These are phyloP conservation scores for Saccharomycodes ludwigii DNA, from an alignment of 805 yeast genomes.

Conservation along the genomic window DNA sequence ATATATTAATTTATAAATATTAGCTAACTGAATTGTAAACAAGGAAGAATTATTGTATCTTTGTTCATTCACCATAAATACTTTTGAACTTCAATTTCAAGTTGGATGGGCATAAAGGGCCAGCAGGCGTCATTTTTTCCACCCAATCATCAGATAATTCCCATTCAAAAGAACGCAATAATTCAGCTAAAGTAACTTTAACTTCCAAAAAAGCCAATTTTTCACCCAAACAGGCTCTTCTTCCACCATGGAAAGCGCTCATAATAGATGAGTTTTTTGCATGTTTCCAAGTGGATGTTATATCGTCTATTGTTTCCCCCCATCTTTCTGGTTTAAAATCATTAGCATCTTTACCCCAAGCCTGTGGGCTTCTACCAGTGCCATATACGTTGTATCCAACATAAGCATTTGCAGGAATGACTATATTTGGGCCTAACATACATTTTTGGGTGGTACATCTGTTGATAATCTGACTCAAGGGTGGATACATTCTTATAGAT, in stretches of 20 bases:
- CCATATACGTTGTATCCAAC: constrained; percentile 45
- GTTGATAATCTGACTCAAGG: constrained; percentile 44
- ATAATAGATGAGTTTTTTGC: constrained; percentile 35
- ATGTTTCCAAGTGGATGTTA: constrained; percentile 27
- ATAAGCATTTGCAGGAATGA: constrained; percentile 37
- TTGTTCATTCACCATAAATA: too few relatives aligned
- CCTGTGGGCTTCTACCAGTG: constrained; percentile 31
- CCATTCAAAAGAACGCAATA: constrained; percentile 27
- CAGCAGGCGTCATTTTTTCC: constrained; percentile 42
- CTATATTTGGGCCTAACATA: constrained; percentile 29
- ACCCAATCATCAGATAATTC: constrained; percentile 31
- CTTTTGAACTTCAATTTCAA: constrained; percentile 20
- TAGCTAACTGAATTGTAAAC: too few relatives aligned
- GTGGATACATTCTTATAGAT: constrained; percentile 40
- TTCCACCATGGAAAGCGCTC: constrained; percentile 48
- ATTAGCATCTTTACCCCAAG: constrained; percentile 36
- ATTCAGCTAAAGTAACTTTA: constrained; percentile 26
- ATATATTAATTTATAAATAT: too few relatives aligned
- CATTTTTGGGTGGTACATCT: constrained; percentile 29
- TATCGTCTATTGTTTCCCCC: constrained; percentile 31
- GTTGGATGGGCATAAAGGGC: constrained; percentile 40
- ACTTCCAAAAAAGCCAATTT: constrained; percentile 39
- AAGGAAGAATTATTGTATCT: too few relatives aligned
- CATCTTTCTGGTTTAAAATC: constrained; percentile 37
- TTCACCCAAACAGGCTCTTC: constrained; percentile 50